Percentiles rank a stretch among this genome's conserved stretches.
Conservation (phyloP, 2,329 filamentous ascomycete genomes). For the Akanthomyces muscarius region DNA sequence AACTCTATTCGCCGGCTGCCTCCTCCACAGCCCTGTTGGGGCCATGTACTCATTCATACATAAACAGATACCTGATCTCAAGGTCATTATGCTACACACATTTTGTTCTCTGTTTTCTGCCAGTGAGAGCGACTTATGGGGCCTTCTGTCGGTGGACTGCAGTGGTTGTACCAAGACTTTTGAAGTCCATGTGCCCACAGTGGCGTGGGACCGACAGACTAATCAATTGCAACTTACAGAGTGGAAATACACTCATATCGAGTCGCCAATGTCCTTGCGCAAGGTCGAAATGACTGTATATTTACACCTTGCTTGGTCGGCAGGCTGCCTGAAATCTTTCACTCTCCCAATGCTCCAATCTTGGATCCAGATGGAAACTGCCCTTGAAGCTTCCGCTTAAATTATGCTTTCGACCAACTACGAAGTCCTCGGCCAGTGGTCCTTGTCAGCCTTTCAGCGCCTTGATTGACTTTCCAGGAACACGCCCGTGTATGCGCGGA, state of each 20-base stretch:
- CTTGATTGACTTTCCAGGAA: not conserved
- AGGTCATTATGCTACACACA: too few species aligned
- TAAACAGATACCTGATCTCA: too few species aligned
- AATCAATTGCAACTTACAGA: not conserved
- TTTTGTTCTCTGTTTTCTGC: not conserved
- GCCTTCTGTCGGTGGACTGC: not conserved
- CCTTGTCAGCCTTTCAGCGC: not conserved
- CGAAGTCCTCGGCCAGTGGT: not conserved
- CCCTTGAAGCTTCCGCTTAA: not conserved
- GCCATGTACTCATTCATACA: not conserved
- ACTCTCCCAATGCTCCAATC: not conserved
- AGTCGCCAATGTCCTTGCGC: not conserved
- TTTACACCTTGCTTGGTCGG: not conserved
- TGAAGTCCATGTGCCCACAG: not conserved
- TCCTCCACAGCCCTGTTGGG: not conserved
- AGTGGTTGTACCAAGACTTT: not conserved
- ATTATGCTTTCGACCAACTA: not conserved
- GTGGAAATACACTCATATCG: not conserved
- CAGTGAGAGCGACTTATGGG: not conserved
- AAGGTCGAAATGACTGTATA: not conserved
- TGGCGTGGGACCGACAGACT: slow-evolving; percentile 6
- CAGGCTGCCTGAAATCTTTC: not conserved
- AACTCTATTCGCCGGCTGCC: slow-evolving; percentile 3
- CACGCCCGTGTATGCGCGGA: not conserved
- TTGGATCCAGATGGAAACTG: not conserved